phyloP scores from a whole-genome alignment of 2,329 filamentous ascomycete genomes.

The Endothia cerciana region DNA sequence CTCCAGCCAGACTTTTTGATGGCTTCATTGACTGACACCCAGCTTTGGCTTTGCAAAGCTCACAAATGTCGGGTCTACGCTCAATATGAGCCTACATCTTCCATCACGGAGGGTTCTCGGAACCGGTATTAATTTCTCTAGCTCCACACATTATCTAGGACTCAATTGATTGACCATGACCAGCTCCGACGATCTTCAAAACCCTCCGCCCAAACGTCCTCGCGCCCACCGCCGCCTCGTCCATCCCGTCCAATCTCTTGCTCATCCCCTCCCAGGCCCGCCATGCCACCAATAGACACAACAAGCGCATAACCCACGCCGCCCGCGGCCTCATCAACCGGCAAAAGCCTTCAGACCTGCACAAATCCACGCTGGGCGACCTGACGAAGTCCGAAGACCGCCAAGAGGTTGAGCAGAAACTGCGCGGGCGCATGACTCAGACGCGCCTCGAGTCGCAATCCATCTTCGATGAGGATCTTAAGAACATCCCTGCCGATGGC shows the following conservation, averaged over 20 bases:
- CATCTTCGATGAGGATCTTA: slow-evolving; percentile 65
- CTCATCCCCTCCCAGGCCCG: slow-evolving; percentile 14
- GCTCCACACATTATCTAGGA: slow-evolving; percentile 30
- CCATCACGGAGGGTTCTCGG: slow-evolving; percentile 64
- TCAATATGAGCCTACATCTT: slow-evolving; percentile 66
- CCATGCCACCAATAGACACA: slow-evolving; percentile 31
- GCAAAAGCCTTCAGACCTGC: slow-evolving; percentile 34
- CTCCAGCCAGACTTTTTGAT: slow-evolving; percentile 19
- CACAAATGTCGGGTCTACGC: slow-evolving; percentile 32
- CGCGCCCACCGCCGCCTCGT: slow-evolving; percentile 19
- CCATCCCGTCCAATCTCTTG: slow-evolving; percentile 9
- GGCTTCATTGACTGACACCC: not conserved
- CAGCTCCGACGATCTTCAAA: slow-evolving; percentile 29
- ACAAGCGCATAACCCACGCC: slow-evolving; percentile 24
- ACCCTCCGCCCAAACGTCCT: slow-evolving; percentile 29
- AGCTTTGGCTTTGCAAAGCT: slow-evolving; percentile 2
- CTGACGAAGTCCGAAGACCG: slow-evolving; percentile 39
- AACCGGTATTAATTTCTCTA: slow-evolving; percentile 53
- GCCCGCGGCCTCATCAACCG: slow-evolving; percentile 39
- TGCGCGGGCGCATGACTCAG: slow-evolving; percentile 48
- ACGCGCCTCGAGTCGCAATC: slow-evolving; percentile 54
- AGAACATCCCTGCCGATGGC: slow-evolving; percentile 35
- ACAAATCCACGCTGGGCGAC: slow-evolving; percentile 29
- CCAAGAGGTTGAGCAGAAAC: slow-evolving; percentile 47
- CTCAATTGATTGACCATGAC: slow-evolving; percentile 13